These are phyloP conservation scores for Amanita jacksonii DNA, from an alignment of 768 basidiomycete genomes.

Conservation along the genomic window DNA sequence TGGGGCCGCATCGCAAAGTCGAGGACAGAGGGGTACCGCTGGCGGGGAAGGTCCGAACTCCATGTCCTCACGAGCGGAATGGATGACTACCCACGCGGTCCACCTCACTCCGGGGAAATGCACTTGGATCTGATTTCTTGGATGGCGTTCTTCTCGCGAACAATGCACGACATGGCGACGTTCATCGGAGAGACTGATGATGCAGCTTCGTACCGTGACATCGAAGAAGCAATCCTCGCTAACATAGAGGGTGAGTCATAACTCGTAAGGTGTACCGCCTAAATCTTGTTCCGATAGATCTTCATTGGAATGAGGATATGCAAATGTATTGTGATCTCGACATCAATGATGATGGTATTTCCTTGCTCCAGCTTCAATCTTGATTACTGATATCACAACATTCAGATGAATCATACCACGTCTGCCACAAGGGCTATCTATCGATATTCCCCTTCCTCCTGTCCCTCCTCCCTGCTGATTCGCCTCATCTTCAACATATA, in stretches of 20 bases:
- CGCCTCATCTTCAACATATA: conserved; percentile 73
- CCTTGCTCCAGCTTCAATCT: neutral
- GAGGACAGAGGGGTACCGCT: conserved; percentile 85
- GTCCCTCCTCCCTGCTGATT: conserved; percentile 64
- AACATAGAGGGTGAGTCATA: conserved; percentile 69
- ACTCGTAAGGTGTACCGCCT: neutral
- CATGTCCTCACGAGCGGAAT: conserved; percentile 92
- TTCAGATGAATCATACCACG: conserved; percentile 82
- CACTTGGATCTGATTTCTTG: conserved; percentile 91
- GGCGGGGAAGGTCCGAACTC: conserved; percentile 80
- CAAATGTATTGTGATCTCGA: conserved; percentile 92
- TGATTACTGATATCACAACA: neutral
- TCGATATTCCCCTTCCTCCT: conserved; percentile 92
- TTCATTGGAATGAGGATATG: conserved; percentile 86
- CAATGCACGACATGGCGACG: conserved; percentile 85
- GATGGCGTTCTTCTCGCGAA: conserved; percentile 94
- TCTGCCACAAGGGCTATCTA: conserved; percentile 89
- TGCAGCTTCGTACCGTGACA: conserved; percentile 59
- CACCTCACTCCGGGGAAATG: conserved; percentile 83
- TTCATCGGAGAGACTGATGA: conserved; percentile 87
- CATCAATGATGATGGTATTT: conserved; percentile 72
- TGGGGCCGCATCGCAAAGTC: conserved; percentile 79
- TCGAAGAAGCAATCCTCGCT: conserved; percentile 69
- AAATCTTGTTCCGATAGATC: conserved; percentile 40
- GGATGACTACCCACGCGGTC: conserved; percentile 93